These are phyloP conservation scores for Nicotiana sylvestris DNA, from an alignment of 257 asterid species.

Conservation along the genomic window DNA sequence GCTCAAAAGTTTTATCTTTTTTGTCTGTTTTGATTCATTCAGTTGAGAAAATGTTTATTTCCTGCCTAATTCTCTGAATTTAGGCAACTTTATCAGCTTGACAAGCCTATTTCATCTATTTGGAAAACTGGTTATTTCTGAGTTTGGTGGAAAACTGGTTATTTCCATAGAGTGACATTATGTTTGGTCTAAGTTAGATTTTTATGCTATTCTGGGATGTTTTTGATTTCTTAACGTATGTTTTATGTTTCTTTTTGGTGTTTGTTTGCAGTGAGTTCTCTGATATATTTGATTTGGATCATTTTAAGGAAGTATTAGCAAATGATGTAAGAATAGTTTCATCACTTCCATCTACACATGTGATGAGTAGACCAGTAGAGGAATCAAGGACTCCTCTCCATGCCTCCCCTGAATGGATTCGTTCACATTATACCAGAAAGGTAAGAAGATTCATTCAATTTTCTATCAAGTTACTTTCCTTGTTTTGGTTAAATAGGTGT, in stretches of 20 bases:
- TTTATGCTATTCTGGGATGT: background rate
- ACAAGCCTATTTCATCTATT: too few species aligned
- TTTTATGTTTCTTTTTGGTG: conserved; percentile 11
- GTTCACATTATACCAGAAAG: conserved; percentile 51
- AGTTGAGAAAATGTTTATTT: background rate
- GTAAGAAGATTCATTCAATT: conserved; percentile 28
- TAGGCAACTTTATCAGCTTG: background rate
- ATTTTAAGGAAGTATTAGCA: conserved; percentile 72
- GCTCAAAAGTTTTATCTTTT: background rate
- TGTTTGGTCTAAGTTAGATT: background rate
- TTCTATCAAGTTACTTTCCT: background rate
- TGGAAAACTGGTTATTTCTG: background rate
- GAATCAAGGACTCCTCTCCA: conserved; percentile 76
- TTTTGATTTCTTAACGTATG: conserved; percentile 5
- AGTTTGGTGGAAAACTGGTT: background rate
- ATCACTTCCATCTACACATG: conserved; percentile 85
- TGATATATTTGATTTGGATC: conserved; percentile 88
- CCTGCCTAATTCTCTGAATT: background rate
- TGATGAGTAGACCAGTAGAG: conserved; percentile 83
- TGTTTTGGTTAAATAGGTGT: background rate
- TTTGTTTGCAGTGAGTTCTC: conserved; percentile 82
- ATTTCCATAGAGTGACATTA: background rate
- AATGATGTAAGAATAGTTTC: conserved; percentile 81
- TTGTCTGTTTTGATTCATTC: background rate
- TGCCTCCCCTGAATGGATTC: conserved; percentile 76